Percentiles rank a stretch among this genome's conserved stretches.
phyloP scores from a whole-genome alignment of 257 asterid genomes.

The Fraxinus cuspidata region DNA sequence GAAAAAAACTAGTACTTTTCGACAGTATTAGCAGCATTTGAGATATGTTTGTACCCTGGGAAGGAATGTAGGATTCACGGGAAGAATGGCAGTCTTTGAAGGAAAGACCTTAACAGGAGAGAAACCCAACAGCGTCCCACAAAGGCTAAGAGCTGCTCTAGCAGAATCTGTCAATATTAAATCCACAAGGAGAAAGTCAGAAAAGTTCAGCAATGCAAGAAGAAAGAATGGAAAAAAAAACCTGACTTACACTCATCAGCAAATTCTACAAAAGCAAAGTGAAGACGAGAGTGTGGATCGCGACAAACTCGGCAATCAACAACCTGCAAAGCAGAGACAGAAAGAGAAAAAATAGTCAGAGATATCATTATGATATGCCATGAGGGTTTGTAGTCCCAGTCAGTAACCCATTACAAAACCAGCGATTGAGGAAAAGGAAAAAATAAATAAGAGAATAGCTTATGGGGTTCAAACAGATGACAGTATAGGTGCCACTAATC shows the following conservation, averaged over 20 bases:
- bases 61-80: slow-evolving; percentile 92
- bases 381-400: neutral
- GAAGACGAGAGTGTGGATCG: slow-evolving; percentile 96
- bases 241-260: slow-evolving; percentile 75
- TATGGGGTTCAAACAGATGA: neutral
- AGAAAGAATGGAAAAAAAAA: neutral
- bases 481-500: neutral
- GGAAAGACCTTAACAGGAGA: slow-evolving; percentile 86
- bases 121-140: slow-evolving; percentile 72
- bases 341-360: slow-evolving; percentile 11
- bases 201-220: neutral
- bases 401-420: too few relatives aligned
- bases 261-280: slow-evolving; percentile 97
- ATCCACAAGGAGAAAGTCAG: slow-evolving; percentile 22
- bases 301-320: slow-evolving; percentile 98
- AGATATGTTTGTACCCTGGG: slow-evolving; percentile 62
- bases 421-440: neutral
- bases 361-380: neutral
- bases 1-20: neutral
- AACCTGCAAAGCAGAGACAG: slow-evolving; percentile 56
- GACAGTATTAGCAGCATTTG: slow-evolving; percentile 8
- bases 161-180: slow-evolving; percentile 66
- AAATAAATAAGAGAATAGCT: neutral
- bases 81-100: slow-evolving; percentile 95
- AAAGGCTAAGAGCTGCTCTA: slow-evolving; percentile 62